Evolutionary conservation across 1,284 basidiomycete genomes (phyloP).

Genomic region (Ceratobasidium sp.): DNA sequence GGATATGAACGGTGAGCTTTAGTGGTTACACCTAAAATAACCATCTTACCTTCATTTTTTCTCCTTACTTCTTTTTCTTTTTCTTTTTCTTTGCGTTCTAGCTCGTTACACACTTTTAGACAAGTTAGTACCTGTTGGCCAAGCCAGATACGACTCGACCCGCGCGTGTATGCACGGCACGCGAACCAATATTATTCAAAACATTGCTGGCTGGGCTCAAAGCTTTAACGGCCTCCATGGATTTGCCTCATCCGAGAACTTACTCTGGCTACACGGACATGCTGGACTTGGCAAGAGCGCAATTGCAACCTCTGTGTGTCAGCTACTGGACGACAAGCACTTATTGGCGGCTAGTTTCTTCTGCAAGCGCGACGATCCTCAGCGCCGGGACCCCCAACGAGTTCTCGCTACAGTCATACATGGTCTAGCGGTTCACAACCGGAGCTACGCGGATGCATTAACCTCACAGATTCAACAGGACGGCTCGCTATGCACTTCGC

Average conservation of each 20-base stretch:
- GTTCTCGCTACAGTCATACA: slow-evolving; percentile 13
- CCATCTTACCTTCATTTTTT: background rate
- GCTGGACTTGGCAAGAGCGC: slow-evolving; percentile 27
- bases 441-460: too few species aligned
- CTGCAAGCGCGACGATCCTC: slow-evolving; percentile 30
- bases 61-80: background rate
- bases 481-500: too few species aligned
- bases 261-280: slow-evolving; percentile 21
- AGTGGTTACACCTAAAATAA: too few species aligned
- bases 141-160: background rate
- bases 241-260: background rate
- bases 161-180: slow-evolving; percentile 9
- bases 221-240: background rate
- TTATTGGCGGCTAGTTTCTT: slow-evolving; percentile 15
- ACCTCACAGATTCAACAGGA: too few species aligned
- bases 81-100: background rate
- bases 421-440: slow-evolving; percentile 7
- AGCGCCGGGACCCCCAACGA: background rate
- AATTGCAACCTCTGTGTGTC: slow-evolving; percentile 15
- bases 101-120: background rate
- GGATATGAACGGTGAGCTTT: background rate
- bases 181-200: background rate
- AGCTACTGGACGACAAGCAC: background rate
- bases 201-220: background rate
- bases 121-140: background rate